A percentile compares a stretch with the other conserved stretches of the same genome.
Conservation (phyloP, 768 basidiomycete genomes). For the Russula earlei region DNA sequence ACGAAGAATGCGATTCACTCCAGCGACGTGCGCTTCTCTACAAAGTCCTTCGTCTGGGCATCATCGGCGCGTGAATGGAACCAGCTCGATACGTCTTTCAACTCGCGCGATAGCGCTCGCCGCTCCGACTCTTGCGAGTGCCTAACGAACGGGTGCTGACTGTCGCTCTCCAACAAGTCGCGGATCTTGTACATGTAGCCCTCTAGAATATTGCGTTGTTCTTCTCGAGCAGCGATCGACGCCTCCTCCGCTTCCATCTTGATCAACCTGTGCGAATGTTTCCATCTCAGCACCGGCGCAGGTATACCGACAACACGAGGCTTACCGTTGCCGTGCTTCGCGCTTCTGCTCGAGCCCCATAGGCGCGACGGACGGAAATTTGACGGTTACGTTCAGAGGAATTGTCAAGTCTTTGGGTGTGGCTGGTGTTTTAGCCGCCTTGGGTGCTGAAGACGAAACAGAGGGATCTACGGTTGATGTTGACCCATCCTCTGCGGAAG, state of each 20-base stretch:
- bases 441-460: conserved; percentile 22
- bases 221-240: conserved; percentile 70
- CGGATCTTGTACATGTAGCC: conserved; percentile 87
- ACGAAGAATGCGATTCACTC: conserved; percentile 53
- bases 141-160: conserved; percentile 70
- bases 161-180: conserved; percentile 63
- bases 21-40: conserved; percentile 65
- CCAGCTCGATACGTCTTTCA: conserved; percentile 76
- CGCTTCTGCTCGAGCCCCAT: conserved; percentile 75
- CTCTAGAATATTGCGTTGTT: conserved; percentile 86
- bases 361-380: conserved; percentile 59
- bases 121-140: conserved; percentile 73
- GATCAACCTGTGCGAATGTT: conserved; percentile 46
- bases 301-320: background rate
- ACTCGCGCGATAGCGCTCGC: conserved; percentile 48
- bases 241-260: conserved; percentile 71
- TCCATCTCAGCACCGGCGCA: background rate
- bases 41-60: conserved; percentile 67
- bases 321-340: conserved; percentile 61
- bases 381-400: conserved; percentile 50
- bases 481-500: conserved; percentile 24
- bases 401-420: conserved; percentile 53
- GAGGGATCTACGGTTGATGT: conserved; percentile 33
- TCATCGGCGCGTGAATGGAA: conserved; percentile 74
- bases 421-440: conserved; percentile 21